A percentile compares a stretch with the other conserved stretches of the same genome.
Evolutionary conservation across 345 rosid species (phyloP).

Genomic region (Hibiscus mutabilis): DNA sequence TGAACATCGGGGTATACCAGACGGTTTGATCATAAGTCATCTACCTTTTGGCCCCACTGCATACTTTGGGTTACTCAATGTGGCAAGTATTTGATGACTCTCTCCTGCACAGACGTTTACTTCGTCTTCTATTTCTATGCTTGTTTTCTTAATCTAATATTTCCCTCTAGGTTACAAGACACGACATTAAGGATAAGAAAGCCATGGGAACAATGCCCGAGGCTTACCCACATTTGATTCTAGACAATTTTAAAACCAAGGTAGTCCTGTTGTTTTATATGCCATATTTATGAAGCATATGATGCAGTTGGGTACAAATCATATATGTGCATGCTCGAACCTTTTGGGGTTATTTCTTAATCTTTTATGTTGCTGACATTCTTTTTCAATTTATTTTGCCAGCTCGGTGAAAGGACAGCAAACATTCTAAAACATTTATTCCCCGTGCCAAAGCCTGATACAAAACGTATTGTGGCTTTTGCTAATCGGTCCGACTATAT

Average conservation of each 20-base stretch:
- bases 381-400: constrained; percentile 13
- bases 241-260: constrained; percentile 70
- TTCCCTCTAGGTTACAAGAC: constrained; percentile 71
- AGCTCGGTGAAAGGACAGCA: constrained; percentile 76
- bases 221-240: constrained; percentile 86
- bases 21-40: constrained; percentile 74
- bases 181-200: constrained; percentile 74
- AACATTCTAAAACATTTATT: constrained; percentile 82
- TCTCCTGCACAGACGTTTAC: background rate
- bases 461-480: constrained; percentile 74
- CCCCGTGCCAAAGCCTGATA: constrained; percentile 78
- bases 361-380: background rate
- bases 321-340: background rate
- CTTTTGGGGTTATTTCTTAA: background rate
- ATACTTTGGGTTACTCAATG: constrained; percentile 77
- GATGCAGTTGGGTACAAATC: background rate
- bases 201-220: constrained; percentile 79
- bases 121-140: constrained; percentile 4
- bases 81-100: constrained; percentile 45
- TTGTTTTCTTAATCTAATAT: constrained; percentile 9
- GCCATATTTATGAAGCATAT: background rate
- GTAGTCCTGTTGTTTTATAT: constrained; percentile 24
- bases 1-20: constrained; percentile 89
- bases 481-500: constrained; percentile 73
- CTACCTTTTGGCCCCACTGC: constrained; percentile 97